These are phyloP conservation scores for Tulasnella sp. DNA, from an alignment of 768 basidiomycete species.

Conservation along the genomic window DNA sequence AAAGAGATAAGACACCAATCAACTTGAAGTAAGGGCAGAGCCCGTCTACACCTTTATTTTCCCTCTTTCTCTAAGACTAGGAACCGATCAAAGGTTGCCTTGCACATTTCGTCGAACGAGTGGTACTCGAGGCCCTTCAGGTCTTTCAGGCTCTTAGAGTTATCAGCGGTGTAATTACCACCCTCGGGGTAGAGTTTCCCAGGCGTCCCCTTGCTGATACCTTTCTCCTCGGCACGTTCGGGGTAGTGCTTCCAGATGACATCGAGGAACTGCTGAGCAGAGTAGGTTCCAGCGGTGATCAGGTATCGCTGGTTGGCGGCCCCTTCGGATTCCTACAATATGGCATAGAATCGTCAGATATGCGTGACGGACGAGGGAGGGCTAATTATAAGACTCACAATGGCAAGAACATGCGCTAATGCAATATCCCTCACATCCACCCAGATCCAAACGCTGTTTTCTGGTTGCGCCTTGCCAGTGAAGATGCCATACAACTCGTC, in stretches of 20 bases:
- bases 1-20: too few relatives aligned
- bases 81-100: conserved; percentile 2
- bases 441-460: conserved; percentile 10
- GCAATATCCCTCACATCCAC: conserved; percentile 28
- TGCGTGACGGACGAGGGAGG: neutral
- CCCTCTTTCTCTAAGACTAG: conserved; percentile 4
- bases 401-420: conserved; percentile 21
- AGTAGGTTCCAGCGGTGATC: conserved; percentile 9
- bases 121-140: neutral
- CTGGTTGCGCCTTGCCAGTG: neutral
- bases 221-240: conserved; percentile 5
- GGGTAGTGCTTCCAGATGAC: conserved; percentile 13
- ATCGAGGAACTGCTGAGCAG: conserved; percentile 9
- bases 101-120: neutral
- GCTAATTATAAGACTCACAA: conserved; percentile 7
- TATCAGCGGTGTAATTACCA: conserved; percentile 6
- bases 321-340: neutral
- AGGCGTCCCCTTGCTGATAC: conserved; percentile 1
- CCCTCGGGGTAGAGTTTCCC: conserved; percentile 11
- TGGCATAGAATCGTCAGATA: neutral
- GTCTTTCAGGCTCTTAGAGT: conserved; percentile 9
- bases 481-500: conserved; percentile 11
- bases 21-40: too few relatives aligned
- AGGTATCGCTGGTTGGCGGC: conserved; percentile 15
- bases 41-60: neutral